Conservation (phyloP, 257 asterid species). For the Rhazya stricta region DNA sequence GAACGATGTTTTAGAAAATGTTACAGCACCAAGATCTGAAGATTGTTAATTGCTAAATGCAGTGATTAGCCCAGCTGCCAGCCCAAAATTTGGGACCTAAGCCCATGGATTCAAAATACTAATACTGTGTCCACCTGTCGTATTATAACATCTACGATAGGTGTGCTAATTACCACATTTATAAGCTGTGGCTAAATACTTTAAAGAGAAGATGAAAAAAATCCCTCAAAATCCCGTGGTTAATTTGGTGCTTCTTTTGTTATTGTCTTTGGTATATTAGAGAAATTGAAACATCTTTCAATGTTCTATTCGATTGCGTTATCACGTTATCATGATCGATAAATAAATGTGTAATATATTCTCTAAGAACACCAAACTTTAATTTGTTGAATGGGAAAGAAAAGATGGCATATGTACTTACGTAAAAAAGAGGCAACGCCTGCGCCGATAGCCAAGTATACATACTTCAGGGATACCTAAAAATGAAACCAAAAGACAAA, state of each 20-base stretch:
- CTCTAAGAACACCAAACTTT: not conserved
- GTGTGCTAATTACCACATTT: no score
- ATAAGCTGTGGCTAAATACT: not conserved
- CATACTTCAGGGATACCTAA: conserved; percentile 39
- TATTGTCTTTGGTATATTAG: no score
- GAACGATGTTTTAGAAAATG: no score
- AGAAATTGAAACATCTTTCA: no score
- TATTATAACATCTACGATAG: not conserved
- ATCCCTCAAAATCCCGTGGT: not conserved
- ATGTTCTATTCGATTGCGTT: no score
- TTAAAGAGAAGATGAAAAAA: not conserved
- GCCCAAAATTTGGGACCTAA: not conserved
- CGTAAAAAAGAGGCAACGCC: conserved; percentile 41
- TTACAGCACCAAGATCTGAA: no score
- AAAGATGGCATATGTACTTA: conserved; percentile 16
- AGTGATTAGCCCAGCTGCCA: no score
- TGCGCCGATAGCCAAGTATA: conserved; percentile 35
- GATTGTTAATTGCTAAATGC: not conserved
- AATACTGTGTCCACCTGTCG: not conserved
- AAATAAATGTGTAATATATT: not conserved
- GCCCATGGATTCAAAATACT: not conserved
- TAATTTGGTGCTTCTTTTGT: not conserved
- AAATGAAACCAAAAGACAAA: not conserved
- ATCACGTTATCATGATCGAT: no score
- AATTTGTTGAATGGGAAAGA: not conserved